A percentile compares a stretch with the other conserved stretches of the same genome.
Conservation (phyloP, 257 asterid genomes). For the Oldenlandia corymbosa region DNA sequence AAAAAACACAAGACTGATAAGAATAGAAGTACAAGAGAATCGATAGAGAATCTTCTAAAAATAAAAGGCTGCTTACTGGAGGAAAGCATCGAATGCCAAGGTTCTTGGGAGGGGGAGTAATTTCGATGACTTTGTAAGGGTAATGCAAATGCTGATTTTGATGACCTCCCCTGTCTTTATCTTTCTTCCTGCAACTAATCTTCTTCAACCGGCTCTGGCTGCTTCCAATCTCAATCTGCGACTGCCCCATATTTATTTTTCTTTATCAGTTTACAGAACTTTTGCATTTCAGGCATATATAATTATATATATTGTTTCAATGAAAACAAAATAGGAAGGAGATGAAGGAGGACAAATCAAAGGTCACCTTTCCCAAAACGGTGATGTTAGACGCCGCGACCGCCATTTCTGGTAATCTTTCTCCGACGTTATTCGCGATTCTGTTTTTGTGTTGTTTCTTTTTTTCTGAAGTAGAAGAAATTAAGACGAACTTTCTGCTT, state of each 20-base stretch:
- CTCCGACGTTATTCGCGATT: not conserved
- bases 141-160: conserved; percentile 43
- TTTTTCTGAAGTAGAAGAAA: not conserved
- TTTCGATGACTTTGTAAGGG: conserved; percentile 77
- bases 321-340: too few relatives aligned
- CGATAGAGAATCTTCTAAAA: not conserved
- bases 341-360: not conserved
- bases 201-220: conserved; percentile 24
- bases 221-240: conserved; percentile 23
- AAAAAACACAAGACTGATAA: not conserved
- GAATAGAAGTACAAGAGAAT: not conserved
- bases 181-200: conserved; percentile 65
- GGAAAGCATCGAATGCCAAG: conserved; percentile 90
- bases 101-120: conserved; percentile 85
- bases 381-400: conserved; percentile 29
- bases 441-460: too few relatives aligned
- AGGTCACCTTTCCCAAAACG: conserved; percentile 41
- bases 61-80: conserved; percentile 34
- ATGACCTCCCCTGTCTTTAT: conserved; percentile 64
- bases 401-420: conserved; percentile 9
- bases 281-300: not conserved
- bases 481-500: not conserved
- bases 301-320: too few relatives aligned
- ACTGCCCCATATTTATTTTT: conserved; percentile 15
- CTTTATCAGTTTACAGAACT: not conserved